A percentile compares a stretch with the other conserved stretches of the same genome.
These are phyloP conservation scores for Eucalyptus erythrocorys DNA, from an alignment of 345 rosid genomes.

Conservation along the genomic window DNA sequence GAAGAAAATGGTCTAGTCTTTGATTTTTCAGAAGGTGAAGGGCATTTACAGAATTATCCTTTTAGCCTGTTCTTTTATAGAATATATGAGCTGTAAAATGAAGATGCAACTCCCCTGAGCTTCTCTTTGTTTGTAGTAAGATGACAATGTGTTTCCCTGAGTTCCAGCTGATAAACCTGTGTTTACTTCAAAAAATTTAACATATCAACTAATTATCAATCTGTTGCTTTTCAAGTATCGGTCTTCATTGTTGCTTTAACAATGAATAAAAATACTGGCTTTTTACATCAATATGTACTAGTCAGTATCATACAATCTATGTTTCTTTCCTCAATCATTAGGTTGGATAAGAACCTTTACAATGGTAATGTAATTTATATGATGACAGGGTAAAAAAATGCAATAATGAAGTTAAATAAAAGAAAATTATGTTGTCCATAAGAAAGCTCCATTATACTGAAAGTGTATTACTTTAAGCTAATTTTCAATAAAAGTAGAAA, in stretches of 20 bases:
- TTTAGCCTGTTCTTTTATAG: background rate
- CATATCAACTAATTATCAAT: background rate
- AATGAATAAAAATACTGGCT: background rate
- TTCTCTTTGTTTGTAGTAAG: background rate
- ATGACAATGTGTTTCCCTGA: background rate
- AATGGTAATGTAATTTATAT: background rate
- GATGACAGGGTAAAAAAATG: background rate
- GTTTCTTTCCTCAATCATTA: background rate
- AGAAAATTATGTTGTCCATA: background rate
- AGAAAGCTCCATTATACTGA: background rate
- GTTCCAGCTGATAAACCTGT: background rate
- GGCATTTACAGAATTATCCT: background rate
- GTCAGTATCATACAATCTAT: background rate
- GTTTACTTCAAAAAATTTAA: background rate
- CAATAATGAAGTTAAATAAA: background rate
- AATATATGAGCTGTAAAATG: background rate
- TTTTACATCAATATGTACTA: background rate
- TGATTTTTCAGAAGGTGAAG: background rate
- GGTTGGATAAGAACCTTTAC: background rate
- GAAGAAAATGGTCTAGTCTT: background rate
- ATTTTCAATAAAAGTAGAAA: background rate
- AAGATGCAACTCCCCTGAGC: background rate
- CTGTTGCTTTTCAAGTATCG: background rate
- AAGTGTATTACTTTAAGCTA: background rate
- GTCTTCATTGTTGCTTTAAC: background rate